Evolutionary conservation across 495 filamentous ascomycete species (phyloP), one percentile per base, ranked within the genome.

Genomic region (Tetracladium setigerum): DNA sequence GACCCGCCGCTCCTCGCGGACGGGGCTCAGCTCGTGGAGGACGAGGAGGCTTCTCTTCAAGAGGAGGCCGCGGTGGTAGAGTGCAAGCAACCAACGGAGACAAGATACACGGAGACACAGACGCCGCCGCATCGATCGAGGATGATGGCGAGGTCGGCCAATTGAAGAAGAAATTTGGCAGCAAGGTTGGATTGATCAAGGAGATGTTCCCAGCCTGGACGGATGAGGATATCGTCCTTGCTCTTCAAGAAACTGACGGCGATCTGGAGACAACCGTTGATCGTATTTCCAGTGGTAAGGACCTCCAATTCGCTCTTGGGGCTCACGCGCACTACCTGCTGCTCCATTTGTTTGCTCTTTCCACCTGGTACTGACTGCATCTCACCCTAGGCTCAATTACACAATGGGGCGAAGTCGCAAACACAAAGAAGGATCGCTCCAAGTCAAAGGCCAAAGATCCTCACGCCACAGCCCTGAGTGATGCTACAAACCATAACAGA

Each of bases 401-500:
- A 52, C 89, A 91, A 73, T 99, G 94, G 86, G 86, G 83, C 50
- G 89, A 95, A 67, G 89, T 97, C 60, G 87, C 91, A 69, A 95
- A 95, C 76, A 83, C 83, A 64, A 84, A 82, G 61, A 87, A 89
- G 67, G 86, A 92, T 61, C 74, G 86, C 53, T 74, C 79, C 55
- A 83, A 82, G 52, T 78, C 91, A 42, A 99, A 95, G 74, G 68
- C 76, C 48, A 90, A 95, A 70, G 85, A 92, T 46, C 61, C 74
- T 31, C 58, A 71, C 12, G 66, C 75, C 30, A 72, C 69, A 42
- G 71, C 78, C 5, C 59, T 64, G 33, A 50, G 57, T 14, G 59
- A 68, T 33, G 57, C 64, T 50, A 63, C 55, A 27, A 62, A 56
- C 45, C 61, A 67, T 46, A 60, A 63, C 15, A 49, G 51, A 56